phyloP scores from a whole-genome alignment of 768 basidiomycete species.

The Suillus alpinus region DNA sequence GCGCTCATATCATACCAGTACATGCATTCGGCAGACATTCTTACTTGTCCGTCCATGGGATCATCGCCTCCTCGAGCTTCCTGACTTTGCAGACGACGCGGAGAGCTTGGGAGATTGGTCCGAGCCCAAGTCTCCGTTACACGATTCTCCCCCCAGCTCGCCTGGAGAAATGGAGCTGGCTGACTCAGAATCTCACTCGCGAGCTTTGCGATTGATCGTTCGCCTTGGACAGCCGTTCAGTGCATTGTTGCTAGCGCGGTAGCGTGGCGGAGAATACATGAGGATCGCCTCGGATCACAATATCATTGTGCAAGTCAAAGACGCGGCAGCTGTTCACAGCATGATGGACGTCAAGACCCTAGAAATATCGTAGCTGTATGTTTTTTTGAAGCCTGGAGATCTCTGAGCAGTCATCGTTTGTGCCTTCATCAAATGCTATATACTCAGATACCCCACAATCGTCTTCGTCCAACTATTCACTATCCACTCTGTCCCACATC shows the following conservation, averaged over 20 bases:
- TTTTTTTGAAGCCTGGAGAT: too few relatives aligned
- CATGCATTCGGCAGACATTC: too few relatives aligned
- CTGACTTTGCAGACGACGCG: background rate
- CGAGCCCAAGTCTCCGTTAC: too few relatives aligned
- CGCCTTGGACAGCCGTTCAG: background rate
- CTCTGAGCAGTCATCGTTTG: too few relatives aligned
- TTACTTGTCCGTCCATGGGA: background rate
- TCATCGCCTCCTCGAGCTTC: background rate
- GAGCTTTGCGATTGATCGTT: background rate
- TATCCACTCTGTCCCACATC: too few relatives aligned
- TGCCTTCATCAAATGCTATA: too few relatives aligned
- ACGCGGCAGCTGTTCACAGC: background rate
- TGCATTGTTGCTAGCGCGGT: background rate
- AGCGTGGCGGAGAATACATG: background rate
- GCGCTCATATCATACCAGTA: background rate
- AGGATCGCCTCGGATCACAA: background rate
- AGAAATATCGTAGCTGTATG: background rate
- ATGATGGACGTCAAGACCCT: background rate
- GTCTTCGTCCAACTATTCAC: too few relatives aligned
- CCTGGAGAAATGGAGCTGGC: background rate
- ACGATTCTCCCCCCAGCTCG: background rate
- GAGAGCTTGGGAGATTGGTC: background rate
- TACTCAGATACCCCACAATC: too few relatives aligned
- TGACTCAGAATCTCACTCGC: background rate
- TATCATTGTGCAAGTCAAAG: background rate